Evolutionary conservation across 2,329 filamentous ascomycete species (phyloP).

Genomic region (Aspergillus unguis): DNA sequence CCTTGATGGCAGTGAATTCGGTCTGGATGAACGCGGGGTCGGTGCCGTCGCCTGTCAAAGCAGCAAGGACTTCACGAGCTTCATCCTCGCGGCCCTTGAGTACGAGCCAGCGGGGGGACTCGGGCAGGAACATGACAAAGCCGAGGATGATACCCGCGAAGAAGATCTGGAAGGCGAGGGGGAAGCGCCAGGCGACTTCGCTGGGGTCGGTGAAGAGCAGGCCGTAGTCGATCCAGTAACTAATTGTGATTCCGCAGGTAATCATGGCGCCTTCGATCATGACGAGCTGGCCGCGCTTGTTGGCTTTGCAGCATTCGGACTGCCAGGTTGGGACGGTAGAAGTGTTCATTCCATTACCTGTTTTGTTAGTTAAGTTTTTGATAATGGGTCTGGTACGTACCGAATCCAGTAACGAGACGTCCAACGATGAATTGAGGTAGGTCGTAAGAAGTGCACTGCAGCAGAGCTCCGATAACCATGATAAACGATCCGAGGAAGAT

Average conservation of each 20-base stretch:
- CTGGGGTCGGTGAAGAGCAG: conserved; percentile 52
- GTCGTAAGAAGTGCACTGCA: conserved; percentile 48
- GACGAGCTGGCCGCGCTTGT: conserved; percentile 50
- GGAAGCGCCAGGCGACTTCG: conserved; percentile 53
- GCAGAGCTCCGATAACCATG: conserved; percentile 49
- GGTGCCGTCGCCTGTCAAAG: conserved; percentile 46
- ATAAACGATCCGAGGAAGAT: conserved; percentile 50
- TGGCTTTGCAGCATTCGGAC: conserved; percentile 50
- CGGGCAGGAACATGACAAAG: conserved; percentile 51
- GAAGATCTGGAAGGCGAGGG: conserved; percentile 57
- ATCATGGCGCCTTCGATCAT: conserved; percentile 54
- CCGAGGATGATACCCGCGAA: conserved; percentile 52
- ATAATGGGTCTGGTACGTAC: conserved; percentile 19
- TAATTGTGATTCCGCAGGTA: conserved; percentile 50
- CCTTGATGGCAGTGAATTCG: conserved; percentile 53
- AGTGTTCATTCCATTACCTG: conserved; percentile 50
- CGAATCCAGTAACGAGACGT: conserved; percentile 51
- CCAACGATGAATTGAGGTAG: conserved; percentile 52
- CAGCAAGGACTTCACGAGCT: conserved; percentile 46
- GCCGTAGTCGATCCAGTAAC: conserved; percentile 52
- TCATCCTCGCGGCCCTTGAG: conserved; percentile 55
- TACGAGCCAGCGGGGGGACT: conserved; percentile 59
- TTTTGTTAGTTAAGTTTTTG: background rate
- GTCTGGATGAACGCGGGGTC: conserved; percentile 45
- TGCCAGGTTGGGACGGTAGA: conserved; percentile 54